Evolutionary conservation across 2,329 filamentous ascomycete genomes (phyloP), one percentile per base, ranked within the genome.

Genomic region (Nannizzia gypsea): DNA sequence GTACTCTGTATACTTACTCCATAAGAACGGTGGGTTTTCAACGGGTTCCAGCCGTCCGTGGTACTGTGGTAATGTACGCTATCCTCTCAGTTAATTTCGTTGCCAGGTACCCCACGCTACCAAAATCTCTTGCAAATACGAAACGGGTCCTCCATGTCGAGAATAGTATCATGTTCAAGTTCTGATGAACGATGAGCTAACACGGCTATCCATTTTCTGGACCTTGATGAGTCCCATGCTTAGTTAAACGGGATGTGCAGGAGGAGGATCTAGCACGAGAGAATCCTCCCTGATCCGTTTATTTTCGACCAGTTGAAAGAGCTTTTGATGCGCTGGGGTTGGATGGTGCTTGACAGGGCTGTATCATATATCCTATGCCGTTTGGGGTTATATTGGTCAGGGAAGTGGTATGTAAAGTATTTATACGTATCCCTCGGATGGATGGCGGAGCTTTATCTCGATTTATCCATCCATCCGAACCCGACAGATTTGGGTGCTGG

Each of bases 401-500:
- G 48, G 24, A 28, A 11, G 11, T 15, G 26, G 22, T 22, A 52
- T 52, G 13, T 31, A n/a, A 26, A 13, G 28, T 31, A 28, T 52
- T n/a, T 13, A 52, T 24, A 13, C 24, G 28, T 22, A n/a, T n/a
- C n/a, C 48, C 13, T 13, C 48, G 48, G 48, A 52, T 52, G 48
- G 13, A 52, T 22, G 48, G 48, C 48, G 48, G 48, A 31, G 48
- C 48, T 52, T 52, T 52, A 52, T 52, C 48, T 52, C 24, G 48
- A 52, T 52, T 52, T 28, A 52, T 52, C 48, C 48, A 52, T 52
- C 48, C 2, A 52, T 52, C 48, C 48, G 48, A 52, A 15, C 48
- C 48, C 48, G 48, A 52, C 6, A 52, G 48, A 52, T 52, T 56
- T 22, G 28, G 38, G 54, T 17, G 54, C 8, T 24, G 31, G 8